Base-by-base conservation (phyloP, 2,329 filamentous ascomycete genomes). In the Clarireedia hainanense region DNA sequence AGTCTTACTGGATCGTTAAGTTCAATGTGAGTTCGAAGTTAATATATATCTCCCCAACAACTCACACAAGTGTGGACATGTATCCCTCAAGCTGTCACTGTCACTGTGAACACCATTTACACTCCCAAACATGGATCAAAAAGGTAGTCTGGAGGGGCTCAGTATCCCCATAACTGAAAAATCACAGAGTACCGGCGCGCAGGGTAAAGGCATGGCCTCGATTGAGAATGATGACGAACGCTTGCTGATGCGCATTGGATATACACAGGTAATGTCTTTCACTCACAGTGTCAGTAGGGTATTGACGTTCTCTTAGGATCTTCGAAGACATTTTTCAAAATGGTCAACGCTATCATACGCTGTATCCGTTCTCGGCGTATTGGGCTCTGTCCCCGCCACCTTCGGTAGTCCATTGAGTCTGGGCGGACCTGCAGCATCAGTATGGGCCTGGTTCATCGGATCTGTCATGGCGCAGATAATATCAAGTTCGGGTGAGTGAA, bases 261-360 rank as follows among this genome's bases (percentile, higher is more conserved):
- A 85, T 66, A 80, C 76, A 62, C 81, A 84, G 70, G 81, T 83
- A 70, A n/a, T 5, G 5, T 20, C 7, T 55, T n/a, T 27, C 27
- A 55, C 10, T 6, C 9, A 45, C 23, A 9, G 4, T 55, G 10
- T 6, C 20, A 14, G 20, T 43, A 30, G 7, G 3, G 9, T 17
- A 20, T 43, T 47, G n/a, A 57, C 56, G 9, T 24, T 27, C 45
- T 23, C 17, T 26, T 57, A 85, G 81, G 81, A 85, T 66, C 65
- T 85, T 26, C 74, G 74, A 62, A 75, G 83, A 53, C 80, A 85
- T 62, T 85, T 86, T 64, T 84, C 78, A 39, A 81, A 80, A 75
- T 85, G 80, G 80, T 85, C 81, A 4, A 85, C 81, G 2, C 73
- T 85, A 4, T 85, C 81, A 4, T 85, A 85, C 69, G 82, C 82